Percentiles rank a stretch among this genome's conserved stretches.
Conservation (phyloP, 106 monocot genomes). For the Dendrobium huoshanense region DNA sequence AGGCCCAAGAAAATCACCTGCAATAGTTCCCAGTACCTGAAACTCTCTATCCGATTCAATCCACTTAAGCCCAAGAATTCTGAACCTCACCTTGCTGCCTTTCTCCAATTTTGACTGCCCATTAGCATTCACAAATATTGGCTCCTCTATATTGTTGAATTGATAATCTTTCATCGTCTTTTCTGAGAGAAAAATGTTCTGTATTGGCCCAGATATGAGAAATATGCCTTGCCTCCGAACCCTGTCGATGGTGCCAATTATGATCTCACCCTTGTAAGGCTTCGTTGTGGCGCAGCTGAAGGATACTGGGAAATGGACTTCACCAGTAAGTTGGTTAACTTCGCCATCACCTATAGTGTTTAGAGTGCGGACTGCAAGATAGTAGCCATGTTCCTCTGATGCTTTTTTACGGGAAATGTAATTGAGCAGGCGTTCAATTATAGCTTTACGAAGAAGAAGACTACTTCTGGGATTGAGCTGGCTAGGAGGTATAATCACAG, state of each 20-base stretch:
- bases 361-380: slow-evolving; percentile 45
- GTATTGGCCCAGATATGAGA: slow-evolving; percentile 57
- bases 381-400: slow-evolving; percentile 59
- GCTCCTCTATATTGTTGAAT: slow-evolving; percentile 26
- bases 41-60: no score
- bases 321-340: slow-evolving; percentile 43
- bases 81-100: no score
- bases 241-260: slow-evolving; percentile 46
- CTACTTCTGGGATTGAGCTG: no score
- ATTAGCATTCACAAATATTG: neutral
- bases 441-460: no score
- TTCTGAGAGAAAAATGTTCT: slow-evolving; percentile 55
- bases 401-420: slow-evolving; percentile 40
- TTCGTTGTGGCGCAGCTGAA: slow-evolving; percentile 58
- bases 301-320: slow-evolving; percentile 58
- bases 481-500: no score
- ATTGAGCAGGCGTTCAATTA: no score
- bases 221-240: slow-evolving; percentile 62
- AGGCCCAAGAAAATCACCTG: no score
- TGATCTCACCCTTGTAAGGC: slow-evolving; percentile 63
- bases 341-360: slow-evolving; percentile 47
- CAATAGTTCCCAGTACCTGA: no score
- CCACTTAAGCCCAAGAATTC: no score
- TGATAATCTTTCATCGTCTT: slow-evolving; percentile 53
- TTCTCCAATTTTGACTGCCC: no score